Evolutionary conservation across 768 basidiomycete species (phyloP).

Genomic region (Coprinellus micaceus): DNA sequence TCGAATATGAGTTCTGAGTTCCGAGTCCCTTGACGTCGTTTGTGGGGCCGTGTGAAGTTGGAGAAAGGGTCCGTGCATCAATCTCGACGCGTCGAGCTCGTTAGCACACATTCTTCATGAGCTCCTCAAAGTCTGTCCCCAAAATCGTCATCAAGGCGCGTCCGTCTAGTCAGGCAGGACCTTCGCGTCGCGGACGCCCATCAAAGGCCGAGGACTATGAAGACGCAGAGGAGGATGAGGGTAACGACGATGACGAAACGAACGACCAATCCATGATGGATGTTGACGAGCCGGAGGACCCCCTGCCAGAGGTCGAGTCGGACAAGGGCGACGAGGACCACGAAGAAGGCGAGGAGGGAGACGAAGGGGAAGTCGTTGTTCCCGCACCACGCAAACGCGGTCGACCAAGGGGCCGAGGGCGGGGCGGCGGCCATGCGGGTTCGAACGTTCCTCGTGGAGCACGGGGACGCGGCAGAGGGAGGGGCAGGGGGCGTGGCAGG

Average conservation of each 20-base stretch:
- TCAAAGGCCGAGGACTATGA: constrained; percentile 19
- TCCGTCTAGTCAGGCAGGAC: constrained; percentile 20
- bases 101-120: background rate
- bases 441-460: constrained; percentile 18
- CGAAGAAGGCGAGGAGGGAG: constrained; percentile 28
- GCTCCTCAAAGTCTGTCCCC: constrained; percentile 21
- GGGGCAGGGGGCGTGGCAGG: constrained; percentile 30
- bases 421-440: constrained; percentile 18
- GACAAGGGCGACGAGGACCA: background rate
- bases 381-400: constrained; percentile 12
- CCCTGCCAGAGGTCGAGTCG: too few species aligned
- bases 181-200: constrained; percentile 19
- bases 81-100: background rate
- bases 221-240: constrained; percentile 29
- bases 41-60: background rate
- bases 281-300: constrained; percentile 24
- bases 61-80: background rate
- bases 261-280: constrained; percentile 29
- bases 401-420: constrained; percentile 34
- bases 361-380: constrained; percentile 27
- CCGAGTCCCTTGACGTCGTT: background rate
- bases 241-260: constrained; percentile 22
- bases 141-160: constrained; percentile 53
- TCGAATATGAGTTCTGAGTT: background rate
- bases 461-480: constrained; percentile 33